Conservation (phyloP, 345 rosid genomes). For the Aethionema arabicum region DNA sequence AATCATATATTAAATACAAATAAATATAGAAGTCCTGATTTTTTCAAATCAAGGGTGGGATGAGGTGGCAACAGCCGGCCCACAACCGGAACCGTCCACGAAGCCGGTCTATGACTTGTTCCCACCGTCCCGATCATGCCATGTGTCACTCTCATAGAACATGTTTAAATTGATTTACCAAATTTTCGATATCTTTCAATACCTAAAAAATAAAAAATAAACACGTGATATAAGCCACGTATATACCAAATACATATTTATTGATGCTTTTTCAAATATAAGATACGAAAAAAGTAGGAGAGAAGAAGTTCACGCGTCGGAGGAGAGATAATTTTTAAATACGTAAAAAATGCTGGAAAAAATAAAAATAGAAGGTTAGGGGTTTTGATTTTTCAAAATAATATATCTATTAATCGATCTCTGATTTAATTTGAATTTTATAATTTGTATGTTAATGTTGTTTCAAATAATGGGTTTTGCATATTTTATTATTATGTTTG, state of each 20-base stretch:
- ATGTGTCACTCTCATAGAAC: slow-evolving; percentile 15
- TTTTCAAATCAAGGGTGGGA: slow-evolving; percentile 7
- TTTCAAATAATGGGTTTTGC: too few species aligned
- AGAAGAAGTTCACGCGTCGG: too few species aligned
- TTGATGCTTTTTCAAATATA: background rate
- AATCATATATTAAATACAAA: background rate
- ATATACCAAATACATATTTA: background rate
- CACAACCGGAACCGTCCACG: slow-evolving; percentile 30
- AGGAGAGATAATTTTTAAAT: too few species aligned
- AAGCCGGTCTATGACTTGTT: slow-evolving; percentile 27
- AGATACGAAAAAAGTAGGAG: too few species aligned
- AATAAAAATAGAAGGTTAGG: too few species aligned
- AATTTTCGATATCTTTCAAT: slow-evolving; percentile 21
- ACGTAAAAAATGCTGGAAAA: too few species aligned
- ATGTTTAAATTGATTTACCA: slow-evolving; percentile 16
- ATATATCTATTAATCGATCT: too few species aligned
- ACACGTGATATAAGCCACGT: slow-evolving; percentile 15
- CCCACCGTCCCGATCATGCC: slow-evolving; percentile 15
- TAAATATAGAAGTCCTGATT: slow-evolving; percentile 17
- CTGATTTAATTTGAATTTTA: too few species aligned
- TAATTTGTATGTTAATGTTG: too few species aligned
- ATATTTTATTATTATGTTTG: too few species aligned
- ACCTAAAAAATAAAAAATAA: slow-evolving; percentile 10
- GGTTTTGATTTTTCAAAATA: too few species aligned
- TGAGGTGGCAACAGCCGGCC: slow-evolving; percentile 28